A percentile compares a stretch with the other conserved stretches of the same genome.
Conservation (phyloP, 2,329 filamentous ascomycete genomes). For the Eutypella sp. region DNA sequence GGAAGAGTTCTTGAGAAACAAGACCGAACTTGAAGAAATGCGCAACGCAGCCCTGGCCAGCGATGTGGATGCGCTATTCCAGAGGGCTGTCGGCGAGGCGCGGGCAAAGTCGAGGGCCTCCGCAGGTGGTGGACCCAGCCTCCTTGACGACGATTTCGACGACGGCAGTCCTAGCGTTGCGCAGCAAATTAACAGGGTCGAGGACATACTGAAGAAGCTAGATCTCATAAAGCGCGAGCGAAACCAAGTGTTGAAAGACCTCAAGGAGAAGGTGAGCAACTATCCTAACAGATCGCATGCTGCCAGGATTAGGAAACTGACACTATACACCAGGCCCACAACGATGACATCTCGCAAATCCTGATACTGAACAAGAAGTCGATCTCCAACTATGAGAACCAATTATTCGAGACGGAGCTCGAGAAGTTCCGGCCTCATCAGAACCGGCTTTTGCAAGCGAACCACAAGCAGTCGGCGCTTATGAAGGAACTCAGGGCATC, state of each 20-base stretch:
- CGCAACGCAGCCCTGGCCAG: slow-evolving; percentile 79
- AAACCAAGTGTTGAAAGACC: slow-evolving; percentile 86
- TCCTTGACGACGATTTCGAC: slow-evolving; percentile 88
- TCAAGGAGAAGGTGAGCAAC: slow-evolving; percentile 90
- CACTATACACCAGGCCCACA: slow-evolving; percentile 72
- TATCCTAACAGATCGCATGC: background rate
- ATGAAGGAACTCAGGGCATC: slow-evolving; percentile 91
- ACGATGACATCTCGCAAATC: slow-evolving; percentile 95
- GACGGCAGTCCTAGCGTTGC: slow-evolving; percentile 75
- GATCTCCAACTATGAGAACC: slow-evolving; percentile 83
- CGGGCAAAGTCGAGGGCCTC: slow-evolving; percentile 60
- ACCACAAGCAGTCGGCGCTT: slow-evolving; percentile 87
- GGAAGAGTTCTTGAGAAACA: slow-evolving; percentile 80
- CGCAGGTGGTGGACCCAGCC: slow-evolving; percentile 61
- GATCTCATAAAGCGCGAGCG: slow-evolving; percentile 90
- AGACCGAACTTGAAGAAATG: slow-evolving; percentile 93
- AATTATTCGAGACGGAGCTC: slow-evolving; percentile 92
- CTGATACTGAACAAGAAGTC: slow-evolving; percentile 97
- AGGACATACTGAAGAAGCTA: slow-evolving; percentile 85
- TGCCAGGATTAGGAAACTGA: slow-evolving; percentile 16
- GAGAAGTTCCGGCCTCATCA: slow-evolving; percentile 96
- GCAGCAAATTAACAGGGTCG: slow-evolving; percentile 84
- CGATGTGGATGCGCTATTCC: slow-evolving; percentile 84
- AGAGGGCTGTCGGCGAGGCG: slow-evolving; percentile 76
- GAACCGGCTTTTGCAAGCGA: slow-evolving; percentile 83